Base-by-base conservation (phyloP, 805 yeast species). In the Debaryomyces castellii region DNA sequence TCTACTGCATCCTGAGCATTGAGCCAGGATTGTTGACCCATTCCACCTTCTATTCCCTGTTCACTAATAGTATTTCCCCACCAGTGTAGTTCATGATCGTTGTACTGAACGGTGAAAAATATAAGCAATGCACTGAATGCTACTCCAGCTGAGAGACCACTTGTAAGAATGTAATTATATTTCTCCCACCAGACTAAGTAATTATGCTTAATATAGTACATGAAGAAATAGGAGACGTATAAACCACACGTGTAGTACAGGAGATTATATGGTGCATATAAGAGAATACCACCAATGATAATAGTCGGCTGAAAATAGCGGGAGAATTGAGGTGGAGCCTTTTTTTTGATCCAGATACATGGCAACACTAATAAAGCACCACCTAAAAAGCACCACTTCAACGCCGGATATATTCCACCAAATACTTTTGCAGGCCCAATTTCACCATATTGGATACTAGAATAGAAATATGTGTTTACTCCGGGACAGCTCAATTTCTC, bases 101-200 rank as follows among this genome's bases (percentile, higher is more conserved):
- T 71, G 54, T 72, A 80, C 38, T 74, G 73, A 5, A 77, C 71
- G 1, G 77, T 65, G 55, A 81, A 80, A 64, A 84, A 84, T 32
- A 82, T 76, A 45, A 83, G 63, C 42, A 85, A 65, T 2, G 85
- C 77, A 47, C 82, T 69, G 50, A 82, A 73, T 2, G 87, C 87
- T 16, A 81, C 77, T n/a, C 87, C 88, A 1, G 86, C 80, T 7
- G 75, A 64, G 22, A 83, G 63, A 1, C 80, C 85, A 42, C 84
- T 76, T 20, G 83, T 69, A 42, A 84, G 61, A 18, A 83, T 73
- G 57, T 82, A 84, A 59, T 83, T 84, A 62, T 85, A 85, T 61
- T 83, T 85, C 34, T 83, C 82, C 90, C 87, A 85, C 87, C 86
- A 77, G 18, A 71, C 60, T 39, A 74, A 57, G 59, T 77, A 77